phyloP scores from a whole-genome alignment of 345 rosid species.

The Salix koriyanagi region DNA sequence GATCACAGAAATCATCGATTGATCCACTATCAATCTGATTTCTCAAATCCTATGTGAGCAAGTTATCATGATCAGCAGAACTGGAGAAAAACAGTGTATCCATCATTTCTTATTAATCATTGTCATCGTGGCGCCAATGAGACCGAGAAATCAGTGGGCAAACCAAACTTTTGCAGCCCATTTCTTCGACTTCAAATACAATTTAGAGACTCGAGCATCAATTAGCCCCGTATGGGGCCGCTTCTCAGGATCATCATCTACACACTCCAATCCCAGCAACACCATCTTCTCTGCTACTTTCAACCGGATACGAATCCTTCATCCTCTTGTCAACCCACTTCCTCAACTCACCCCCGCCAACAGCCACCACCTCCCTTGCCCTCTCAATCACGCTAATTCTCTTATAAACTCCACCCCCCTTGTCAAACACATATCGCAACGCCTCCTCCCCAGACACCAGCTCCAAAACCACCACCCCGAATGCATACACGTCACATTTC shows the following conservation, averaged over 20 bases:
- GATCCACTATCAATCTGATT: no score
- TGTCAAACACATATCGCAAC: conserved; percentile 20
- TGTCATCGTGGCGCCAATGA: conserved; percentile 26
- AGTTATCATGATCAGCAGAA: not conserved
- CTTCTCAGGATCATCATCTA: conserved; percentile 21
- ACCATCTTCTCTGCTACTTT: conserved; percentile 29
- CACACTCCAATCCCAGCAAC: conserved; percentile 23
- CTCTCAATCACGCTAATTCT: conserved; percentile 22
- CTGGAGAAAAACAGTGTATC: not conserved
- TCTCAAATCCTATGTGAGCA: not conserved
- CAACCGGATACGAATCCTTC: conserved; percentile 32
- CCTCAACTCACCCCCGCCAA: conserved; percentile 18
- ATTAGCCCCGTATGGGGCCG: conserved; percentile 27
- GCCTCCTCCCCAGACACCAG: conserved; percentile 31
- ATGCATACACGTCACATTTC: conserved; percentile 30
- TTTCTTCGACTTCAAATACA: conserved; percentile 28
- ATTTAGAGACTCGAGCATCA: conserved; percentile 22
- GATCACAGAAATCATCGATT: not conserved
- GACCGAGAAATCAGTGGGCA: conserved; percentile 31
- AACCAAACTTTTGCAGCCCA: conserved; percentile 20
- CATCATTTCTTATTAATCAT: not conserved
- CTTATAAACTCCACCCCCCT: conserved; percentile 9
- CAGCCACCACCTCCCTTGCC: conserved; percentile 16
- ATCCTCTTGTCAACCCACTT: conserved; percentile 28
- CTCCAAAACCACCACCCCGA: conserved; percentile 33